Conservation (phyloP, 2,329 filamentous ascomycete species). For the Penicillium freii region DNA sequence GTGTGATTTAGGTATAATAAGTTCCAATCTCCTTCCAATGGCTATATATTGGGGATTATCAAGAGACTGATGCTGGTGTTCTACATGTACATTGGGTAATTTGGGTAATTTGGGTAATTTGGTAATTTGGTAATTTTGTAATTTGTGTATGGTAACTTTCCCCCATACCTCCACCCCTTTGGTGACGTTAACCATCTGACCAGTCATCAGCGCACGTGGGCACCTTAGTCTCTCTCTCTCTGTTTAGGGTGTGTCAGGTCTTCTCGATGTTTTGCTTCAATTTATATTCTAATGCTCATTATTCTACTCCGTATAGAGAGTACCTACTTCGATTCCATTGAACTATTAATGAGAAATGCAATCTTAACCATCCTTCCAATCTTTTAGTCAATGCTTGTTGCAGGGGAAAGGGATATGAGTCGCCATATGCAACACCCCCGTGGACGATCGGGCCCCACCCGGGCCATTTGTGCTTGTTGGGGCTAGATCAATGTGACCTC, state of each 20-base stretch:
- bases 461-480: background rate
- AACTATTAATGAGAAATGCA: background rate
- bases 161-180: background rate
- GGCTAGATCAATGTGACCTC: background rate
- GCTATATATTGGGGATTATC: background rate
- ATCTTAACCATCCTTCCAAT: background rate
- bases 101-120: background rate
- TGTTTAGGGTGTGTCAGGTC: background rate
- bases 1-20: background rate
- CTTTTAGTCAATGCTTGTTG: background rate
- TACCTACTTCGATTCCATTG: background rate
- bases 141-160: background rate
- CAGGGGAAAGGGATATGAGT: background rate
- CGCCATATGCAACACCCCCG: background rate
- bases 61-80: background rate
- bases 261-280: too few relatives aligned
- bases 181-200: background rate
- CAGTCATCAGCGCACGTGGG: conserved; percentile 11
- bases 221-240: background rate
- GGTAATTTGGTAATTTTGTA: background rate
- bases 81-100: background rate
- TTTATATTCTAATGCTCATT: too few relatives aligned
- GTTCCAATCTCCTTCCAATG: background rate
- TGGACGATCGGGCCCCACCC: background rate
- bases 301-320: too few relatives aligned